Base-by-base conservation (phyloP, 176 grass and related monocot genomes). In the Chloris gayana region DNA sequence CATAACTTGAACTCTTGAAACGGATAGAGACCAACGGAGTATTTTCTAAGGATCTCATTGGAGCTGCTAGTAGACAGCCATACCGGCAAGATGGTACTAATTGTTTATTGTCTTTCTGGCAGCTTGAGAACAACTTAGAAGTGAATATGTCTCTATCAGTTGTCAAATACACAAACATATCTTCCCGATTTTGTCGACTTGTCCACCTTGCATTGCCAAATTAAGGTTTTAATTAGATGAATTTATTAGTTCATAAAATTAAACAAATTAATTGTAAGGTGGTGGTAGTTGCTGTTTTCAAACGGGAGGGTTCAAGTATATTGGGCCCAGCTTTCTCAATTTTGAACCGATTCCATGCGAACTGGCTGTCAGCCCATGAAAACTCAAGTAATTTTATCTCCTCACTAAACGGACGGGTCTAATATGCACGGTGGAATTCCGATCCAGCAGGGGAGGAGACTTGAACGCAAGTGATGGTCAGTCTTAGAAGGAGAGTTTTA, bases 401-500 rank as follows among this genome's bases (percentile, higher is more conserved):
- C 17, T 75, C 32, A 1, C 34, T 47, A 47, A 17, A 22, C 2
- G 57, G n/a, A 24, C 56, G 56, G 24, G 9, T 27, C 12, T 44
- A 60, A 13, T 60, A 27, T 60, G 57, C 15, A 47, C 74, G 33
- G 57, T 84, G 45, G 39, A 74, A 62, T 75, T 61, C 47, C n/a
- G n/a, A n/a, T n/a, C n/a, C 7, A 25, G 31, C 54, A 44, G 44
- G 71, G 21, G 27, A 64, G 72, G 64, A 87, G 77, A 81, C 85
- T 91, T 87, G 76, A 82, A 91, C 85, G 89, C 89, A 87, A 91
- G 72, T 51, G 76, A 77, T 81, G 70, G 57, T 77, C n/a, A 87
- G 70, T 77, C 76, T 85, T 81, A 72, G 85, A 87, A 91, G 85
- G 57, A 56, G 82, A 85, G 77, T 85, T 89, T 85, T 81, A 69